Evolutionary conservation across 345 rosid genomes (phyloP).

Genomic region (Chamaenerion angustifolium): DNA sequence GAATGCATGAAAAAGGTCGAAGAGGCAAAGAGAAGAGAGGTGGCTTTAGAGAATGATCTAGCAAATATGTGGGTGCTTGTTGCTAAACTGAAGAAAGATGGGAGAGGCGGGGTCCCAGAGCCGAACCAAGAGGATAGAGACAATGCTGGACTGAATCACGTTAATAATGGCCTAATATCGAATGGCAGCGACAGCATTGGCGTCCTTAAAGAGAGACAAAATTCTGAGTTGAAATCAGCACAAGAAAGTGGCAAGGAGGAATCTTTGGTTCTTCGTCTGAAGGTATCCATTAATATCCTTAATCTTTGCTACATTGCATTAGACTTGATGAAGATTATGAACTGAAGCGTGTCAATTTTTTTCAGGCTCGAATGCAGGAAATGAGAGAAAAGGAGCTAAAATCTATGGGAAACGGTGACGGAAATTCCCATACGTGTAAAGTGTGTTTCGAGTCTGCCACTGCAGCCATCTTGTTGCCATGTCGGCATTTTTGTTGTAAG

Average conservation of each 20-base stretch:
- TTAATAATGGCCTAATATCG: constrained; percentile 18
- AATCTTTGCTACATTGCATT: too few relatives aligned
- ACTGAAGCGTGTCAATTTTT: neutral
- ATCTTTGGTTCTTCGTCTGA: constrained; percentile 81
- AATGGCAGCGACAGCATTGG: constrained; percentile 23
- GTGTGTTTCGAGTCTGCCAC: constrained; percentile 92
- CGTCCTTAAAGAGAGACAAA: constrained; percentile 43
- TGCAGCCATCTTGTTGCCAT: constrained; percentile 94
- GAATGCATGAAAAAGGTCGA: constrained; percentile 70
- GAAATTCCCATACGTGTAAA: constrained; percentile 90
- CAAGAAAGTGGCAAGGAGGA: constrained; percentile 64
- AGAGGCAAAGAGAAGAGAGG: constrained; percentile 86
- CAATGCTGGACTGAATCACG: constrained; percentile 15
- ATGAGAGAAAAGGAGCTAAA: constrained; percentile 92
- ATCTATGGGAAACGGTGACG: constrained; percentile 56
- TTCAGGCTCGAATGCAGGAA: constrained; percentile 94
- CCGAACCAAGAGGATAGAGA: constrained; percentile 31
- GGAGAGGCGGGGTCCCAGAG: constrained; percentile 31
- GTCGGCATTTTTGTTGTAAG: constrained; percentile 99
- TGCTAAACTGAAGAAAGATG: constrained; percentile 88
- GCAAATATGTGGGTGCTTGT: constrained; percentile 99
- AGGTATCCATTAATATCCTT: constrained; percentile 29
- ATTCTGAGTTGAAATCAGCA: constrained; percentile 26
- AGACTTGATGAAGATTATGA: too few relatives aligned
- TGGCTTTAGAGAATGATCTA: constrained; percentile 81